Percentiles rank a stretch among this genome's conserved stretches.
phyloP scores from a whole-genome alignment of 2,329 filamentous ascomycete species.

The Cytospora schulzeri region DNA sequence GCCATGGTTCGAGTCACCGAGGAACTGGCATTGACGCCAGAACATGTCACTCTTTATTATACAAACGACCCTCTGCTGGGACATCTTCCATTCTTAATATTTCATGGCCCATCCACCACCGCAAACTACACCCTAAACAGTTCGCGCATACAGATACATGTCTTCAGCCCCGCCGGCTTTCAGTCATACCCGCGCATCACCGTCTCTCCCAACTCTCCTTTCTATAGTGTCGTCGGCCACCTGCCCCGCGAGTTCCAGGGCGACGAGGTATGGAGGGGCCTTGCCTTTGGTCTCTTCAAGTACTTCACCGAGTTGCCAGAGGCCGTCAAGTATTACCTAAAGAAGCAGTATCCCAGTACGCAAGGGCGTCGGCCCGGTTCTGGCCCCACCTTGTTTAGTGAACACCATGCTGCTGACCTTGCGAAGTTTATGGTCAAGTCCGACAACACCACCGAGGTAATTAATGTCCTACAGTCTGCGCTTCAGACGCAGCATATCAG shows the following conservation, averaged over 20 bases:
- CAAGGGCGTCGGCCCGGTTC: conserved; percentile 63
- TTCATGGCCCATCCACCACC: conserved; percentile 89
- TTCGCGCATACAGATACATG: conserved; percentile 91
- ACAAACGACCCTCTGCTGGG: conserved; percentile 81
- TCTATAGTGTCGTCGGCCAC: conserved; percentile 87
- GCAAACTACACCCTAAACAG: conserved; percentile 84
- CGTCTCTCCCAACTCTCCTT: conserved; percentile 86
- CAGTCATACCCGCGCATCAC: conserved; percentile 89
- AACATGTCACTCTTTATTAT: conserved; percentile 85
- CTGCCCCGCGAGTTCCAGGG: conserved; percentile 93
- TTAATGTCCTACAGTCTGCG: conserved; percentile 72
- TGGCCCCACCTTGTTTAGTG: conserved; percentile 74
- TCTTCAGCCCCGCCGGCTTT: conserved; percentile 87
- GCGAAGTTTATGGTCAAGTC: conserved; percentile 82
- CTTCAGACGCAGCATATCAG: conserved; percentile 80
- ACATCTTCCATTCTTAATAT: conserved; percentile 81
- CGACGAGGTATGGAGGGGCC: conserved; percentile 86
- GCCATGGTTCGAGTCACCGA: conserved; percentile 83
- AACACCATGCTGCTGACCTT: conserved; percentile 90
- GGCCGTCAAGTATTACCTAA: conserved; percentile 72
- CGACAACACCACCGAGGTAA: conserved; percentile 73
- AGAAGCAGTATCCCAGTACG: conserved; percentile 55
- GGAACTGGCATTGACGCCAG: conserved; percentile 76
- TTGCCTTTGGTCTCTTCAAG: conserved; percentile 91
- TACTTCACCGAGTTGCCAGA: conserved; percentile 89